Evolutionary conservation across 2,329 filamentous ascomycete species (phyloP).

Genomic region (Penicillium brasilianum): DNA sequence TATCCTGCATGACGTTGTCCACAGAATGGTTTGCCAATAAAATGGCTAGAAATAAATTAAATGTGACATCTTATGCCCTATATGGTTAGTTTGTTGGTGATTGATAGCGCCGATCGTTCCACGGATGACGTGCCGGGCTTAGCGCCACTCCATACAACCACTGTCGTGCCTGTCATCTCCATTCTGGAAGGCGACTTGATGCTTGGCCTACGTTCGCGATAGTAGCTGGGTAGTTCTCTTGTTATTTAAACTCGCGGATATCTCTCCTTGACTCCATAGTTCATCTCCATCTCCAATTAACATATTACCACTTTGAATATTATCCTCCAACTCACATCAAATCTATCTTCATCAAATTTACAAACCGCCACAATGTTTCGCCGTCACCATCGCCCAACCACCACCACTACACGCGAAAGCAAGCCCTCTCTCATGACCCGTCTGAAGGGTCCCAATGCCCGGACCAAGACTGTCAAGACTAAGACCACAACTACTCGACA

Average conservation of each 20-base stretch:
- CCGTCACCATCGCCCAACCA: conserved; percentile 23
- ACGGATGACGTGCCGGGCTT: conserved; percentile 28
- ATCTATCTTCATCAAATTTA: background rate
- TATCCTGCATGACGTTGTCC: background rate
- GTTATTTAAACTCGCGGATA: background rate
- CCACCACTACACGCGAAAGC: conserved; percentile 47
- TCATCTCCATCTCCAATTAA: background rate
- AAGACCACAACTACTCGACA: conserved; percentile 40
- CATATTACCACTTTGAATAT: background rate
- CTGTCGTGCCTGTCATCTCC: conserved; percentile 6
- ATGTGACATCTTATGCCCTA: background rate
- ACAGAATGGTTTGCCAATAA: background rate
- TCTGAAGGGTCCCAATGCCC: conserved; percentile 50
- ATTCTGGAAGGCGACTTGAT: conserved; percentile 14
- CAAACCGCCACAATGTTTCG: conserved; percentile 26
- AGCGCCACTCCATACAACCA: conserved; percentile 17
- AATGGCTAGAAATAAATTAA: background rate
- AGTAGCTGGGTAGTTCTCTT: background rate
- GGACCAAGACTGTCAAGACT: conserved; percentile 1
- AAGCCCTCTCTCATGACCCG: conserved; percentile 62
- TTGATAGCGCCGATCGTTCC: conserved; percentile 19
- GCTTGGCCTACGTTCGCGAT: conserved; percentile 27
- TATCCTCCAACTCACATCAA: background rate
- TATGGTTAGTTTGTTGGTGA: conserved; percentile 8
- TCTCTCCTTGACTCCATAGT: too few relatives aligned